These are phyloP conservation scores for Penicillium sp. DNA, from an alignment of 2,329 filamentous ascomycete genomes.

Conservation along the genomic window DNA sequence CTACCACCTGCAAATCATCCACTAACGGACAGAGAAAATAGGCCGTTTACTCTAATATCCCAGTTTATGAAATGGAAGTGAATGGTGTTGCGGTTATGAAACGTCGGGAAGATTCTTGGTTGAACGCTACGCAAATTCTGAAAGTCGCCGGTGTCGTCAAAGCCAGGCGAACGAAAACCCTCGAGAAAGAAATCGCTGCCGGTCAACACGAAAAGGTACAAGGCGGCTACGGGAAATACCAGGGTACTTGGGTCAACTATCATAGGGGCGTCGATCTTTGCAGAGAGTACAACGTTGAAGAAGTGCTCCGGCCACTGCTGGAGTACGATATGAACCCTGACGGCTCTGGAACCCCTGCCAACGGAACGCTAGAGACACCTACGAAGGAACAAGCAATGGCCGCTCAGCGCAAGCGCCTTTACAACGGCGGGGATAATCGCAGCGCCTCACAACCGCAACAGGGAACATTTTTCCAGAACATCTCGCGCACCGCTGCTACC, in stretches of 20 bases:
- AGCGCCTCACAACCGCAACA: slow-evolving; percentile 59
- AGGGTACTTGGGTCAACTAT: slow-evolving; percentile 97
- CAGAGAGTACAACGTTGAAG: slow-evolving; percentile 60
- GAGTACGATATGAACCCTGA: slow-evolving; percentile 50
- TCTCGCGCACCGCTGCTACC: slow-evolving; percentile 86
- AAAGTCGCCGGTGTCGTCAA: slow-evolving; percentile 98
- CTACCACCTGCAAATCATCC: background rate
- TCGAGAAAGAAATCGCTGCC: slow-evolving; percentile 95
- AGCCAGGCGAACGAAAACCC: slow-evolving; percentile 92
- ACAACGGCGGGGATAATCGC: slow-evolving; percentile 70
- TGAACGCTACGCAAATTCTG: slow-evolving; percentile 97
- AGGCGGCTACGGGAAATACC: slow-evolving; percentile 97
- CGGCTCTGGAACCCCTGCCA: slow-evolving; percentile 63
- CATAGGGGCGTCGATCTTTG: slow-evolving; percentile 90
- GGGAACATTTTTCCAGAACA: slow-evolving; percentile 95
- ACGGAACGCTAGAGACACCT: slow-evolving; percentile 80
- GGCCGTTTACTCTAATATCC: slow-evolving; percentile 91
- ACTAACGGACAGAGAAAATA: slow-evolving; percentile 29
- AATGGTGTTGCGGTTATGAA: slow-evolving; percentile 94
- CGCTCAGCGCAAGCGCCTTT: slow-evolving; percentile 85
- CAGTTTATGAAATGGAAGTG: slow-evolving; percentile 98
- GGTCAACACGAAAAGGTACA: slow-evolving; percentile 98
- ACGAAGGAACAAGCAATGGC: slow-evolving; percentile 99
- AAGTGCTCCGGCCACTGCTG: slow-evolving; percentile 46
- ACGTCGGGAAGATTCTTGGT: slow-evolving; percentile 87